A percentile compares a stretch with the other conserved stretches of the same genome.
phyloP scores from a whole-genome alignment of 805 yeast genomes.

The Nakazawaea molendinolei region DNA sequence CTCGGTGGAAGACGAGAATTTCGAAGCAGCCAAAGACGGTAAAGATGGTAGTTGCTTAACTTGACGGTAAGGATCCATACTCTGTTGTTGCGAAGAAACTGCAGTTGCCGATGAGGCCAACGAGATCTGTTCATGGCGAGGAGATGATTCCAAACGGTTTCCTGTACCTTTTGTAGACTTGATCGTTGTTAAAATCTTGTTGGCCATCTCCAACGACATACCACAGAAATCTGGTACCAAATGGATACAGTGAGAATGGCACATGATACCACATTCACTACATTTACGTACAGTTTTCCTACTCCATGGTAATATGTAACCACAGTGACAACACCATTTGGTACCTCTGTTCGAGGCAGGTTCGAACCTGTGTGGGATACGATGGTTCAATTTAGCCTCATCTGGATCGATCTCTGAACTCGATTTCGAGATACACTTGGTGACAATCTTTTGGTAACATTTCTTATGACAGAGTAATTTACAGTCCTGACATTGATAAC shows the following conservation, averaged over 20 bases:
- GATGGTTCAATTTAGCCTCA: slow-evolving; percentile 82
- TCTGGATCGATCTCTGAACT: slow-evolving; percentile 64
- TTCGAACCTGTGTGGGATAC: slow-evolving; percentile 95
- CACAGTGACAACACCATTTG: slow-evolving; percentile 99
- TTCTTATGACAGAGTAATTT: slow-evolving; percentile 73
- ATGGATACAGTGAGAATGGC: slow-evolving; percentile 89
- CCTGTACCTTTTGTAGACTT: slow-evolving; percentile 52
- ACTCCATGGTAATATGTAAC: slow-evolving; percentile 93
- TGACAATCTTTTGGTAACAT: slow-evolving; percentile 74
- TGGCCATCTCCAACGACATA: slow-evolving; percentile 96
- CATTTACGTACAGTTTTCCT: slow-evolving; percentile 89
- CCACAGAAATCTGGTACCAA: slow-evolving; percentile 98
- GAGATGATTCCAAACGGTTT: background rate
- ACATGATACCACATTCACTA: slow-evolving; percentile 89
- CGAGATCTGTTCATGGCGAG: slow-evolving; percentile 12
- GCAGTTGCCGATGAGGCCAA: slow-evolving; percentile 3
- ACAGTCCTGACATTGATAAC: slow-evolving; percentile 83
- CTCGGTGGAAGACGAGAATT: too few relatives aligned
- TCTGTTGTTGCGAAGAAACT: slow-evolving; percentile 1
- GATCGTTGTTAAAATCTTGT: slow-evolving; percentile 78
- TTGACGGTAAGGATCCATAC: slow-evolving; percentile 11
- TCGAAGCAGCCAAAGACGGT: too few relatives aligned
- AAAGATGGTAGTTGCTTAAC: slow-evolving; percentile 20
- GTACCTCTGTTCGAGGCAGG: slow-evolving; percentile 92
- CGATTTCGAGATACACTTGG: slow-evolving; percentile 76